Conservation (phyloP, 176 grass and related monocot species). For the Pontederia crassipes region DNA sequence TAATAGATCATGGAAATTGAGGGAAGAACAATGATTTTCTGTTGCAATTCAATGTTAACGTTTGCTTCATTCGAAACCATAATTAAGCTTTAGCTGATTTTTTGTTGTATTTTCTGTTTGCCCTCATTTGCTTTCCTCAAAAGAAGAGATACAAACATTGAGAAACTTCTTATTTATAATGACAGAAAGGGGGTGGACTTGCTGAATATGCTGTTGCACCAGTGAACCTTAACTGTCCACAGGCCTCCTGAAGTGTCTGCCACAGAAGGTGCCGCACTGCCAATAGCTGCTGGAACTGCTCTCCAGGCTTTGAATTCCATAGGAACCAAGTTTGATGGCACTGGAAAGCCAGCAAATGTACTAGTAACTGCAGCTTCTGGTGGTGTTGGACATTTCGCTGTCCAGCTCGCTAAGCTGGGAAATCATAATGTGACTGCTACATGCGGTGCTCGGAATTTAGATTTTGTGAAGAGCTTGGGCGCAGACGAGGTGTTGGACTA, state of each 20-base stretch:
- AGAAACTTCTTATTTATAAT: too few species aligned
- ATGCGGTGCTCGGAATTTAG: neutral
- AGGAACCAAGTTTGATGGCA: conserved; percentile 37
- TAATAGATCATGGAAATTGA: too few species aligned
- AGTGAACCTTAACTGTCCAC: conserved; percentile 25
- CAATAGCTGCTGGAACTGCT: conserved; percentile 28
- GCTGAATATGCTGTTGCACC: conserved; percentile 45
- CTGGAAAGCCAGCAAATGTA: conserved; percentile 14
- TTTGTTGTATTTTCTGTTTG: too few species aligned
- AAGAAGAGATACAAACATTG: too few species aligned
- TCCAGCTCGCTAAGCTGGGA: conserved; percentile 6
- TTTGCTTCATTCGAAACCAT: too few species aligned
- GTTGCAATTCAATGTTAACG: too few species aligned
- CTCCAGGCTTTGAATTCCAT: conserved; percentile 26
- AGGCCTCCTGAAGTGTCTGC: conserved; percentile 24
- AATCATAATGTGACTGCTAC: conserved; percentile 9
- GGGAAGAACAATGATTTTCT: too few species aligned
- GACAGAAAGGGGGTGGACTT: conserved; percentile 44
- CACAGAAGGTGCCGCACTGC: conserved; percentile 30
- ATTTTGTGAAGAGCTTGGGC: conserved; percentile 9
- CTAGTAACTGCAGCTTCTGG: conserved; percentile 3
- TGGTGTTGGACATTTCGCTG: neutral
- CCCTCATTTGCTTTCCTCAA: too few species aligned
- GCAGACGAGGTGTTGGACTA: conserved; percentile 8
- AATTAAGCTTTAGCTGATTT: too few species aligned